A percentile compares a stretch with the other conserved stretches of the same genome.
phyloP scores from a whole-genome alignment of 2,329 filamentous ascomycete species.

The Fusarium newnesense region DNA sequence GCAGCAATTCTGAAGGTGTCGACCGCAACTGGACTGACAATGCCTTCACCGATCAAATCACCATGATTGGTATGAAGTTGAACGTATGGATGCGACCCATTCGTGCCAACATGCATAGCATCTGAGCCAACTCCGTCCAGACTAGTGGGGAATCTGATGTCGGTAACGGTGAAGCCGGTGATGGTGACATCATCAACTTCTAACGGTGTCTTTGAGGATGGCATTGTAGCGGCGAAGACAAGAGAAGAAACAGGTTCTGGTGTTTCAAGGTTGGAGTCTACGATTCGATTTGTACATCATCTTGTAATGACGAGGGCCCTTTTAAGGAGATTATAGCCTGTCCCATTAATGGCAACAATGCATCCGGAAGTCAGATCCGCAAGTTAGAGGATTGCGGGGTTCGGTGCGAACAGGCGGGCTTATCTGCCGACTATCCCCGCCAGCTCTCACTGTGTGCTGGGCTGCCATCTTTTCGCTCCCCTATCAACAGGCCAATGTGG shows the following conservation, averaged over 20 bases:
- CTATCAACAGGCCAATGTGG: no score
- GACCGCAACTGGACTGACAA: neutral
- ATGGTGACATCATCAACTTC: neutral
- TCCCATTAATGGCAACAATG: neutral
- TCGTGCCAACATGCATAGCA: neutral
- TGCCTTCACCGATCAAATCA: neutral
- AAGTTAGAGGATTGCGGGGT: neutral
- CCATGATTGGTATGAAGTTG: neutral
- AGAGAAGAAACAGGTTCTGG: neutral
- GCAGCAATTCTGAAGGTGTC: rapidly evolving
- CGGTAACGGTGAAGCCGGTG: neutral
- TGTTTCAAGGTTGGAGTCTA: neutral
- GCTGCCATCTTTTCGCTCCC: neutral
- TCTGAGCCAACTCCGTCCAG: neutral
- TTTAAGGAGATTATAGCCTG: neutral
- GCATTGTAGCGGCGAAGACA: neutral
- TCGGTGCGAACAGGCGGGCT: neutral
- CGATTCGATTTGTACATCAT: neutral
- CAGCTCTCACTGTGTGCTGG: neutral
- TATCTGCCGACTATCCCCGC: neutral
- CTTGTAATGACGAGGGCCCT: neutral
- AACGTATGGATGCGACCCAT: neutral
- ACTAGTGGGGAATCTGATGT: neutral
- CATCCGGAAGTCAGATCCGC: neutral
- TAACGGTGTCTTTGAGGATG: neutral